A percentile compares a stretch with the other conserved stretches of the same genome.
Conservation (phyloP, 2,329 filamentous ascomycete genomes). For the Arthrinium puccinioides region DNA sequence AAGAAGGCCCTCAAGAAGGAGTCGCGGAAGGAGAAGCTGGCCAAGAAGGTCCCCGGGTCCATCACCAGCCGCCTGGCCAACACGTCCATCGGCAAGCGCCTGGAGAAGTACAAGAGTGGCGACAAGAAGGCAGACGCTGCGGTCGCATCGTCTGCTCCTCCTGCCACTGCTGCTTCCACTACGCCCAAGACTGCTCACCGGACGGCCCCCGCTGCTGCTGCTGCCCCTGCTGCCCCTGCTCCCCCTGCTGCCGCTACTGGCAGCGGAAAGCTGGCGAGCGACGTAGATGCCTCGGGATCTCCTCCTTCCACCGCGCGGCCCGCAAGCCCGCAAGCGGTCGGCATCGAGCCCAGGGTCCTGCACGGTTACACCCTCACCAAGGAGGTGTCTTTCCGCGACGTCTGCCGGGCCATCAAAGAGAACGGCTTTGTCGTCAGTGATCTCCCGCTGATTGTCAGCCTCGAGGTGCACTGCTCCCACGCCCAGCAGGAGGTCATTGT, state of each 20-base stretch:
- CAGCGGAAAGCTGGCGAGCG: too few relatives aligned
- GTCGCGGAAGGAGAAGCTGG: slow-evolving; percentile 57
- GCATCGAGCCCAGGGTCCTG: slow-evolving; percentile 66
- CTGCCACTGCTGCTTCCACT: background rate
- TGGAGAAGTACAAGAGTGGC: slow-evolving; percentile 20
- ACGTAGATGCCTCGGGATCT: too few relatives aligned
- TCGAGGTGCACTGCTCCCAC: slow-evolving; percentile 79
- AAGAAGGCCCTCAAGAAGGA: slow-evolving; percentile 54
- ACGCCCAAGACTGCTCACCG: background rate
- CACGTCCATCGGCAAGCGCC: slow-evolving; percentile 36
- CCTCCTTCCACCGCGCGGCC: too few relatives aligned
- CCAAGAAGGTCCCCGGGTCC: slow-evolving; percentile 43
- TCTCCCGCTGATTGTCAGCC: slow-evolving; percentile 83
- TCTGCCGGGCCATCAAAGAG: slow-evolving; percentile 73
- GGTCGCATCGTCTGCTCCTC: too few relatives aligned
- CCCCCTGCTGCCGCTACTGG: too few relatives aligned
- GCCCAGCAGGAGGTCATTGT: slow-evolving; percentile 89
- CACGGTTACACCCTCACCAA: slow-evolving; percentile 90
- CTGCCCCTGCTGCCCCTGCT: too few relatives aligned
- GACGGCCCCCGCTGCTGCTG: background rate
- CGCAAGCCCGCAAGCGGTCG: slow-evolving; percentile 20
- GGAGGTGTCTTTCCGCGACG: slow-evolving; percentile 77
- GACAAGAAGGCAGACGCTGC: background rate
- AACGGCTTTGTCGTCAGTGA: slow-evolving; percentile 69
- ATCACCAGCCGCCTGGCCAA: slow-evolving; percentile 39